These are phyloP conservation scores for Penicillium hesseltinei DNA, from an alignment of 2,329 filamentous ascomycete species.

Conservation along the genomic window DNA sequence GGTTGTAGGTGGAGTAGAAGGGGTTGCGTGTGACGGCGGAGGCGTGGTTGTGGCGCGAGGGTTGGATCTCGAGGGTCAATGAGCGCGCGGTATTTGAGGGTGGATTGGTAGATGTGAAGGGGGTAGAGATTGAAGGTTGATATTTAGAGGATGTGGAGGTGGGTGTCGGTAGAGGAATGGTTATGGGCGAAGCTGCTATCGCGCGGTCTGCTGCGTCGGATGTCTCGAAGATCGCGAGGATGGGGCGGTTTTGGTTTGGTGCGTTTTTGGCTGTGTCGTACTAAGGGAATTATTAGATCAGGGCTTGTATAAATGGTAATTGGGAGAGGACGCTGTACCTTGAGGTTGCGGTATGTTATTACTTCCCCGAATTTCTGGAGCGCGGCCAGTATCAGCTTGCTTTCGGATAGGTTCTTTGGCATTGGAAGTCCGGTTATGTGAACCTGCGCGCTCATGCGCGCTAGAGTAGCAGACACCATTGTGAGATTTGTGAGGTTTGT, in stretches of 20 bases:
- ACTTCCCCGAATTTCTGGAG: slow-evolving; percentile 45
- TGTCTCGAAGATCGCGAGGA: slow-evolving; percentile 39
- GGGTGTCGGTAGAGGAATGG: slow-evolving; percentile 17
- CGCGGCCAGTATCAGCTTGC: slow-evolving; percentile 35
- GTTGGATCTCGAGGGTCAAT: slow-evolving; percentile 29
- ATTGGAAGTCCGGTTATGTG: slow-evolving; percentile 31
- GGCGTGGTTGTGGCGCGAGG: slow-evolving; percentile 31
- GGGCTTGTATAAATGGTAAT: neutral
- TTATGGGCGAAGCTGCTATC: slow-evolving; percentile 34
- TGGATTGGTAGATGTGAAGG: neutral
- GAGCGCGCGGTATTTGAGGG: neutral
- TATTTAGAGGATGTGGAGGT: neutral
- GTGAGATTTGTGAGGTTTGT: neutral
- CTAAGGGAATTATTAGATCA: slow-evolving; percentile 14
- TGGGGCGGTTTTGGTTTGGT: slow-evolving; percentile 19
- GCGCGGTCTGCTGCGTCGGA: slow-evolving; percentile 35
- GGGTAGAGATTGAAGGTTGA: neutral
- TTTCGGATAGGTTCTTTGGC: slow-evolving; percentile 34
- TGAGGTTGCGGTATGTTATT: slow-evolving; percentile 37
- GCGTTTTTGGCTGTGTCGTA: slow-evolving; percentile 32
- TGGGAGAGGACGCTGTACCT: slow-evolving; percentile 22
- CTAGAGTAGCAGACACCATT: slow-evolving; percentile 14
- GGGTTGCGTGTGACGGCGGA: slow-evolving; percentile 32
- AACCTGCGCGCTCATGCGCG: slow-evolving; percentile 24
- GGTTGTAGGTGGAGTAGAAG: slow-evolving; percentile 29